These are phyloP conservation scores for Fusarium sp. DNA, from an alignment of 2,329 filamentous ascomycete species.

Conservation along the genomic window DNA sequence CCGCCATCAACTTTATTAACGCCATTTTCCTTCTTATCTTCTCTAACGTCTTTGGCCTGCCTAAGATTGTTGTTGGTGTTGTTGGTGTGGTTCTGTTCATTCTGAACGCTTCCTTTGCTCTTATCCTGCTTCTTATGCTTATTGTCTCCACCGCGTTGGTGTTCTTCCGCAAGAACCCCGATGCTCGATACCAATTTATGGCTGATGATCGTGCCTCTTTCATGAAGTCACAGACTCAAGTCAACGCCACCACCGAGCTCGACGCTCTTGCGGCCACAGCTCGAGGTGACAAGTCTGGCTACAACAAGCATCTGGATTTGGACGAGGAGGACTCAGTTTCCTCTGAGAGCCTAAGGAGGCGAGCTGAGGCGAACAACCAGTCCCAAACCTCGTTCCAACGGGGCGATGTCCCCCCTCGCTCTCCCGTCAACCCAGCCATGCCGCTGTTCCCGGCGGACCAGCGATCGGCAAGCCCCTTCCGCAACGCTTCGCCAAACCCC, in stretches of 20 bases:
- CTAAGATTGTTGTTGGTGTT: conserved; percentile 84
- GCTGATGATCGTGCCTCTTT: conserved; percentile 95
- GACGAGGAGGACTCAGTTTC: conserved; percentile 59
- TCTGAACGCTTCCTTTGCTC: conserved; percentile 84
- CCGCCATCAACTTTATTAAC: conserved; percentile 90
- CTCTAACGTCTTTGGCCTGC: conserved; percentile 86
- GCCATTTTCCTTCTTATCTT: conserved; percentile 91
- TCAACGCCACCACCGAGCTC: conserved; percentile 82
- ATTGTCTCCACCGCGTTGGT: conserved; percentile 72
- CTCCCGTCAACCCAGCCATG: conserved; percentile 58
- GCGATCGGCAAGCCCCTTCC: conserved; percentile 54
- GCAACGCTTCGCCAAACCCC: conserved; percentile 53
- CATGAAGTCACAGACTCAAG: conserved; percentile 92
- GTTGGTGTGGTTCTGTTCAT: conserved; percentile 92
- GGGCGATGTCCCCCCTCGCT: conserved; percentile 50
- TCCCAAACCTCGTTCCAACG: conserved; percentile 52
- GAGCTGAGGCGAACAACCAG: conserved; percentile 49
- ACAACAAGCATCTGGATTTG: conserved; percentile 59
- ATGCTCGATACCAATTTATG: conserved; percentile 96
- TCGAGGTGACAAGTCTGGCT: conserved; percentile 78
- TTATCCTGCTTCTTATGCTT: conserved; percentile 86
- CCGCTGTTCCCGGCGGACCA: conserved; percentile 57
- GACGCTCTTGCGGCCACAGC: conserved; percentile 91
- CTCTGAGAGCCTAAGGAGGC: conserved; percentile 55
- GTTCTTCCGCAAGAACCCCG: conserved; percentile 91